Conservation (phyloP, 2,329 filamentous ascomycete genomes). For the Colletotrichum cereale region DNA sequence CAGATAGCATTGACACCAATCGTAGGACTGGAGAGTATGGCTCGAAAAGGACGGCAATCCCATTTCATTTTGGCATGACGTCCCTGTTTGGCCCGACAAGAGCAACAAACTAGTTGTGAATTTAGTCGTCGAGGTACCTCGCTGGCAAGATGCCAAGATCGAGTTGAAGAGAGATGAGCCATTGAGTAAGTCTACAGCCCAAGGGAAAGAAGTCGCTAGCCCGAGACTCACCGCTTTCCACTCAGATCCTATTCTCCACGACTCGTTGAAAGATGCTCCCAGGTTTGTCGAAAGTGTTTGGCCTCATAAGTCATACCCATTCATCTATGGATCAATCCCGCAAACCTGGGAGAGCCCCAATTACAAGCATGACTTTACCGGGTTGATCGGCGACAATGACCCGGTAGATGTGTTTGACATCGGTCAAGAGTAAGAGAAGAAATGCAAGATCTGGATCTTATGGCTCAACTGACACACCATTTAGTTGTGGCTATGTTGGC, state of each 20-base stretch:
- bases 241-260: conserved; percentile 56
- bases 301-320: conserved; percentile 59
- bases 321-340: conserved; percentile 58
- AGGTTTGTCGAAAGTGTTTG: conserved; percentile 57
- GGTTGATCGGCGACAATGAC: conserved; percentile 55
- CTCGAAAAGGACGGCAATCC: conserved; percentile 54
- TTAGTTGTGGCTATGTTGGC: conserved; percentile 49
- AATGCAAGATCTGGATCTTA: not conserved
- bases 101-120: conserved; percentile 52
- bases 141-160: conserved; percentile 56
- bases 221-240: not conserved
- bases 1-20: not conserved
- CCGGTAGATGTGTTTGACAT: conserved; percentile 58
- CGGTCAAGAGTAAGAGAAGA: conserved; percentile 47
- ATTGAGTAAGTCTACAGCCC: conserved; percentile 46
- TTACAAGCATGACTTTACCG: conserved; percentile 54
- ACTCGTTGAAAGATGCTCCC: conserved; percentile 51
- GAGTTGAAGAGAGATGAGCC: conserved; percentile 55
- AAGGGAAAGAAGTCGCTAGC: not conserved
- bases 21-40: conserved; percentile 56
- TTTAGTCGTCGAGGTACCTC: conserved; percentile 56
- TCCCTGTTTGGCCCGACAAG: conserved; percentile 53
- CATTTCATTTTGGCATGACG: conserved; percentile 58
- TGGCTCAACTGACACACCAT: not conserved
- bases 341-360: conserved; percentile 60